Percentiles rank a stretch among this genome's conserved stretches.
Evolutionary conservation across 2,329 filamentous ascomycete species (phyloP).

Genomic region (Talaromyces amestolkiae): DNA sequence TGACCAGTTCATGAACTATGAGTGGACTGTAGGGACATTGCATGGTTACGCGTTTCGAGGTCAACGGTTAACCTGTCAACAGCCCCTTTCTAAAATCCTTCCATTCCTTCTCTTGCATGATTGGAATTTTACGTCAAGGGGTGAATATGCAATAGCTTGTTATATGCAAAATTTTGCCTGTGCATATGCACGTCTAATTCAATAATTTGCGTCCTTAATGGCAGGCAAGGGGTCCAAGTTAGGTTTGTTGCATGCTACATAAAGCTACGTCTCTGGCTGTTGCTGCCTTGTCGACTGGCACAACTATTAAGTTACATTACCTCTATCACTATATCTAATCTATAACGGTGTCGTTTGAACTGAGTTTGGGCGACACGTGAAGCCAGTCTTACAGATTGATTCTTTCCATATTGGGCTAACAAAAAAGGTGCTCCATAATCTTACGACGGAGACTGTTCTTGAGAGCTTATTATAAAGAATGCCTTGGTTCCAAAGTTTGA

Average conservation of each 20-base stretch:
- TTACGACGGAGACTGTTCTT: too few species aligned
- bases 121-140: slow-evolving; percentile 7
- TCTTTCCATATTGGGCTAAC: too few species aligned
- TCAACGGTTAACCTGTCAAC: slow-evolving; percentile 6
- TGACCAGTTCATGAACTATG: neutral
- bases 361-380: too few species aligned
- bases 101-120: slow-evolving; percentile 20
- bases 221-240: neutral
- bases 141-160: neutral
- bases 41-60: slow-evolving; percentile 5
- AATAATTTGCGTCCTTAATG: neutral
- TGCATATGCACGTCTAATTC: slow-evolving; percentile 1
- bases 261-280: too few species aligned
- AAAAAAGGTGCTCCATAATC: too few species aligned
- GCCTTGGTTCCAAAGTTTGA: too few species aligned
- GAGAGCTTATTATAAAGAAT: too few species aligned
- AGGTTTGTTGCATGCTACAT: neutral
- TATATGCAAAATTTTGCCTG: neutral
- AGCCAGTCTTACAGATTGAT: too few species aligned
- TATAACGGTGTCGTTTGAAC: too few species aligned
- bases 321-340: too few species aligned
- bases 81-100: neutral
- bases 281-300: too few species aligned
- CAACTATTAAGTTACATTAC: too few species aligned
- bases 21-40: neutral